Evolutionary conservation across 2,329 filamentous ascomycete species (phyloP).

Genomic region (Alternaria arbusti): DNA sequence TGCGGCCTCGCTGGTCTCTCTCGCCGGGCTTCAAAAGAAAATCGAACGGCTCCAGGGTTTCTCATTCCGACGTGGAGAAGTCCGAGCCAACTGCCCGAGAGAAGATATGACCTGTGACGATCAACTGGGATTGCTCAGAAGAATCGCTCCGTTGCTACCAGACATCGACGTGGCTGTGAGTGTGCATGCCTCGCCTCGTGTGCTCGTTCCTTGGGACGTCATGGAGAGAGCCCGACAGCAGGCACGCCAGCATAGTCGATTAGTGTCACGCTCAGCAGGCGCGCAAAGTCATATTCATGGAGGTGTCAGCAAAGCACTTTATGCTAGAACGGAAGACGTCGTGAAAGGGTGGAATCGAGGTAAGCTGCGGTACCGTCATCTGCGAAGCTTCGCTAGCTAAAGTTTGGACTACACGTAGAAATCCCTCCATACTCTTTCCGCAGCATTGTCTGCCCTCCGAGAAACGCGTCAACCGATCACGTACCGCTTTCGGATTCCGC

Average conservation of each 20-base stretch:
- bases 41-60: not conserved
- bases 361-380: not conserved
- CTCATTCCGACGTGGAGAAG: not conserved
- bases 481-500: not conserved
- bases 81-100: not conserved
- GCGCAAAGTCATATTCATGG: not conserved
- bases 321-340: not conserved
- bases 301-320: not conserved
- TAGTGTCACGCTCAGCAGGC: not conserved
- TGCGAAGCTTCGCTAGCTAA: not conserved
- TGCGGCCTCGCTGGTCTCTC: not conserved
- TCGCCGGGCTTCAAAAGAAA: not conserved
- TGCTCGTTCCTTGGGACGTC: not conserved
- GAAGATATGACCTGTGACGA: not conserved
- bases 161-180: not conserved
- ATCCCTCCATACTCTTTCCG: not conserved
- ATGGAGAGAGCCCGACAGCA: not conserved
- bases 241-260: not conserved
- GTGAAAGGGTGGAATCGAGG: not conserved
- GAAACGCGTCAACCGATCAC: not conserved
- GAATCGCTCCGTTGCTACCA: not conserved
- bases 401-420: not conserved
- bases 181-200: not conserved
- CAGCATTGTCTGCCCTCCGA: not conserved
- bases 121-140: not conserved